Evolutionary conservation across 2,329 filamentous ascomycete species (phyloP).

Genomic region (Aureobasidium sp.): DNA sequence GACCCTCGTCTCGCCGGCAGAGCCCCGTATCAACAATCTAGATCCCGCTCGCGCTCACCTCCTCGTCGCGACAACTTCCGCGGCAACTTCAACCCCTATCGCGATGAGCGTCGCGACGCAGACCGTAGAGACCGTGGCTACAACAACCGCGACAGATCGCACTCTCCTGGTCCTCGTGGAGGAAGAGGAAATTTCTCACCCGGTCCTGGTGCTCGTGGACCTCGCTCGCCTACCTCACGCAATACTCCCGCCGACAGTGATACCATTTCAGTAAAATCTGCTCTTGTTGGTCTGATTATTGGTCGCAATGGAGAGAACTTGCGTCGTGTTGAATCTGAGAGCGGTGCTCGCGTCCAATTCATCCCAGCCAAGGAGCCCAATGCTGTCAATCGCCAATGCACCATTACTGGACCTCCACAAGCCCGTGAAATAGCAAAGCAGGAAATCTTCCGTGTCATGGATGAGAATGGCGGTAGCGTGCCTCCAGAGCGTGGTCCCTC

Average conservation of each 20-base stretch:
- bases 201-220: conserved; percentile 8
- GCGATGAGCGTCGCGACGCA: conserved; percentile 74
- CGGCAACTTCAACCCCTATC: conserved; percentile 73
- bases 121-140: conserved; percentile 49
- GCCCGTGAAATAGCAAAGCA: conserved; percentile 71
- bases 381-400: conserved; percentile 72
- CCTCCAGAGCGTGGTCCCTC: conserved; percentile 10
- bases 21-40: conserved; percentile 51
- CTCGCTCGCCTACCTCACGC: conserved; percentile 35
- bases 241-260: conserved; percentile 64
- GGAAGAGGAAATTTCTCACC: conserved; percentile 26
- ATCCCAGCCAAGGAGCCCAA: conserved; percentile 66
- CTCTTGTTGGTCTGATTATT: conserved; percentile 82
- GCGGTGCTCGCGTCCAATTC: conserved; percentile 80
- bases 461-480: conserved; percentile 58
- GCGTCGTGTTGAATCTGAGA: conserved; percentile 74
- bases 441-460: conserved; percentile 81
- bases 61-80: conserved; percentile 63
- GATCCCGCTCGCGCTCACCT: conserved; percentile 65
- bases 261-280: conserved; percentile 79
- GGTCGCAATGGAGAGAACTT: conserved; percentile 86
- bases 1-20: conserved; percentile 47
- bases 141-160: conserved; percentile 64
- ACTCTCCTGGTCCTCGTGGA: conserved; percentile 56
- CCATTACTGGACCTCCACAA: conserved; percentile 67